Conservation (phyloP, 352 stramenopile species). For the Pythium angustatum region DNA sequence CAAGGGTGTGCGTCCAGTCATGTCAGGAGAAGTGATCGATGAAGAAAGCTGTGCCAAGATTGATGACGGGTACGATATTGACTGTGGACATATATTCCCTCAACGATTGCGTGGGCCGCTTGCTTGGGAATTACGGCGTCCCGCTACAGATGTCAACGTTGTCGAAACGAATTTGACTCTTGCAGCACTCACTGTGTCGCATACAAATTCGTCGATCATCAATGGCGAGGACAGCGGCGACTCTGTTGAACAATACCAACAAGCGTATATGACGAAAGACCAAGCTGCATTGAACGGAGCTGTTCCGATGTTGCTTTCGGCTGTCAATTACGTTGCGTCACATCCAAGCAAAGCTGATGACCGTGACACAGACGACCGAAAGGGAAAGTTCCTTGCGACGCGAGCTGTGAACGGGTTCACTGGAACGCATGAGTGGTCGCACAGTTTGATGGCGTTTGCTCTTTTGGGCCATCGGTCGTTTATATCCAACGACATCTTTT, state of each 20-base stretch:
- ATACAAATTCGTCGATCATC: constrained; percentile 15
- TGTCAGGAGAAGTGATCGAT: not conserved
- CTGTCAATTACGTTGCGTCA: constrained; percentile 1
- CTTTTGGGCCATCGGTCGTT: constrained; percentile 5
- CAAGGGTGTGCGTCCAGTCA: not conserved
- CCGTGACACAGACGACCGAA: not conserved
- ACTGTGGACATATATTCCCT: not conserved
- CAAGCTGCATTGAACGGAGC: not conserved
- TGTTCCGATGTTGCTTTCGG: not conserved
- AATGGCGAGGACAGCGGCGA: constrained; percentile 17
- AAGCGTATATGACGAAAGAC: constrained; percentile 12
- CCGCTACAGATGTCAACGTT: not conserved
- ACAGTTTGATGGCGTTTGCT: constrained; percentile 2
- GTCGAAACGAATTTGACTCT: constrained; percentile 19
- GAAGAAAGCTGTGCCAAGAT: not conserved
- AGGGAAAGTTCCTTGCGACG: constrained; percentile 8
- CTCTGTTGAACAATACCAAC: constrained; percentile 1
- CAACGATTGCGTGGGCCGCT: not conserved
- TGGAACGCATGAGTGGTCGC: constrained; percentile 15
- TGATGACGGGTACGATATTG: not conserved
- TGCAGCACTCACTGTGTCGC: not conserved
- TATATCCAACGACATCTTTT: constrained; percentile 9
- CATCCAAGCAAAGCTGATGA: constrained; percentile 19
- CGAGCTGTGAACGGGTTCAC: constrained; percentile 15
- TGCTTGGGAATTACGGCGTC: not conserved